phyloP scores from a whole-genome alignment of 2,329 filamentous ascomycete genomes.

The Claviceps sp. region DNA sequence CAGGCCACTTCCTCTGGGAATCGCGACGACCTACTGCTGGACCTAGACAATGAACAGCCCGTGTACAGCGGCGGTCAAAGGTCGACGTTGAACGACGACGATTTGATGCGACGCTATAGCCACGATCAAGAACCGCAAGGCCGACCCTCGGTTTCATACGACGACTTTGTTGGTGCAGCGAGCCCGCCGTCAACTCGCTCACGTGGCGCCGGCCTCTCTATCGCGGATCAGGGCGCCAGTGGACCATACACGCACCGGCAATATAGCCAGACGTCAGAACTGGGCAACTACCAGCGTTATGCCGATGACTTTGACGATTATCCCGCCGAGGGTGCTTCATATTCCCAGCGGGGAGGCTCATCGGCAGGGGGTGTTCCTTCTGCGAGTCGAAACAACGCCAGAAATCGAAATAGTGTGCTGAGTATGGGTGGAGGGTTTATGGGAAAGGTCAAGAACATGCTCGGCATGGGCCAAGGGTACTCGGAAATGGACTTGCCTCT shows the following conservation, averaged over 20 bases:
- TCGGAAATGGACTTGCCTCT: slow-evolving; percentile 97
- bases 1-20: slow-evolving; percentile 34
- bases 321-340: slow-evolving; percentile 62
- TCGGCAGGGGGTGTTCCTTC: slow-evolving; percentile 38
- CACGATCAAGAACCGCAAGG: slow-evolving; percentile 49
- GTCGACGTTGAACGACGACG: slow-evolving; percentile 68
- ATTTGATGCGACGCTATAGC: slow-evolving; percentile 62
- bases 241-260: slow-evolving; percentile 36
- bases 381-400: slow-evolving; percentile 36
- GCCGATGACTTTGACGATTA: slow-evolving; percentile 78
- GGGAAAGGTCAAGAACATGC: slow-evolving; percentile 75
- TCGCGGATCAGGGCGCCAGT: slow-evolving; percentile 12
- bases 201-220: slow-evolving; percentile 13
- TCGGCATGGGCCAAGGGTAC: slow-evolving; percentile 79
- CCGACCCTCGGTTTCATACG: slow-evolving; percentile 83
- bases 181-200: slow-evolving; percentile 31
- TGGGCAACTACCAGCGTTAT: slow-evolving; percentile 84
- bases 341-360: slow-evolving; percentile 64
- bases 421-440: slow-evolving; percentile 76
- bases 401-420: slow-evolving; percentile 79
- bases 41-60: slow-evolving; percentile 58
- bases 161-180: slow-evolving; percentile 72
- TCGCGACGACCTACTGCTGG: slow-evolving; percentile 53
- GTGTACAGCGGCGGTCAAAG: slow-evolving; percentile 64
- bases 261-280: slow-evolving; percentile 63